phyloP scores from a whole-genome alignment of 371 early-diverging fungal genomes.

The Mucor lusitanicus region DNA sequence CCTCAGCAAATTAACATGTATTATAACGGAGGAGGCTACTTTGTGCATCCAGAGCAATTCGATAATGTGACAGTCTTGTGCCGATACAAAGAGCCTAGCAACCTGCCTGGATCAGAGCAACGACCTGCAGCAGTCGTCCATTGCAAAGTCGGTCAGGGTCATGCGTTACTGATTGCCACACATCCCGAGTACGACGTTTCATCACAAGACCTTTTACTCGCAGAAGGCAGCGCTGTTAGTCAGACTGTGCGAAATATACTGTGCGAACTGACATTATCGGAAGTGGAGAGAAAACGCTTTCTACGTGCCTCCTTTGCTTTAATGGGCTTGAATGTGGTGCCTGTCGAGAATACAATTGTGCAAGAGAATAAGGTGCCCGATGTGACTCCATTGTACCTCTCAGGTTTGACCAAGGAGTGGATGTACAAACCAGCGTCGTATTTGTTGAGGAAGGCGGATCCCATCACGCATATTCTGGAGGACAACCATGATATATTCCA shows the following conservation, averaged over 20 bases:
- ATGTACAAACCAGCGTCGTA: constrained; percentile 20
- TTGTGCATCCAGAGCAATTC: constrained; percentile 56
- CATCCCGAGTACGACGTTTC: constrained; percentile 77
- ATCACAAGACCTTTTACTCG: constrained; percentile 37
- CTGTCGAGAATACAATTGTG: constrained; percentile 20
- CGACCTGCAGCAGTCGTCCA: constrained; percentile 52
- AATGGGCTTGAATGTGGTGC: constrained; percentile 55
- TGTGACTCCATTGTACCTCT: constrained; percentile 60
- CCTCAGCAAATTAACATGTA: constrained; percentile 50
- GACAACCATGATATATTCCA: constrained; percentile 46
- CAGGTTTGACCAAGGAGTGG: constrained; percentile 39
- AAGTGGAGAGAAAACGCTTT: constrained; percentile 50
- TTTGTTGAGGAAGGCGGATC: constrained; percentile 21
- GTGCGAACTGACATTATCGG: constrained; percentile 39
- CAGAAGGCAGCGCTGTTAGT: constrained; percentile 27
- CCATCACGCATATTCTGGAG: constrained; percentile 18
- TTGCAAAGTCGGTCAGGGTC: constrained; percentile 64
- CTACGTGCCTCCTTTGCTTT: constrained; percentile 49
- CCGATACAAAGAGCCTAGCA: constrained; percentile 53
- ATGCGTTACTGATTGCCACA: constrained; percentile 67
- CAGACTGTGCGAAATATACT: constrained; percentile 39
- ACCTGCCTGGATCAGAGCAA: constrained; percentile 3
- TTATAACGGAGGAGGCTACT: constrained; percentile 83
- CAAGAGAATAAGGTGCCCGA: constrained; percentile 40
- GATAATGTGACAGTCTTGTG: constrained; percentile 58